Conservation (phyloP, 2,329 filamentous ascomycete genomes). For the Mariannaea sp. region DNA sequence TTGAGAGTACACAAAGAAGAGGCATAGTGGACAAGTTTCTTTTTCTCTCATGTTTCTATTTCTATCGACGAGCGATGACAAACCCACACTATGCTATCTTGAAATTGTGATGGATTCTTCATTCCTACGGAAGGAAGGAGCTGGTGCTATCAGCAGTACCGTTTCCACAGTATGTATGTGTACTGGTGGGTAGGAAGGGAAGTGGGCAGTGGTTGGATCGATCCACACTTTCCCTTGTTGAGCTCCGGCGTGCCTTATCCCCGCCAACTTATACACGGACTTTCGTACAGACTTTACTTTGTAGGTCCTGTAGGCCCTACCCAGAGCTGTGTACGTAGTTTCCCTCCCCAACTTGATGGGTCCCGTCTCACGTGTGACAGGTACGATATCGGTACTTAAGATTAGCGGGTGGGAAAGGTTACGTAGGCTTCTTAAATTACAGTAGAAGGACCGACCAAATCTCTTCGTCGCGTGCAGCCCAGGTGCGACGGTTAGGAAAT, state of each 20-base stretch:
- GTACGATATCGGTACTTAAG: constrained; percentile 12
- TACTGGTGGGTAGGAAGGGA: constrained; percentile 7
- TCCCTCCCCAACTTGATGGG: neutral
- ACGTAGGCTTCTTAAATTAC: too few species aligned
- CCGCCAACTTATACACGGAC: neutral
- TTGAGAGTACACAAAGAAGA: too few species aligned
- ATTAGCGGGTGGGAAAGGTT: neutral
- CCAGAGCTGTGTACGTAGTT: too few species aligned
- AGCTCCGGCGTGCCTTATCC: neutral
- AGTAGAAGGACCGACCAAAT: too few species aligned
- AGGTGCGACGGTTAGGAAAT: too few species aligned
- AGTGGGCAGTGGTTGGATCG: constrained; percentile 18
- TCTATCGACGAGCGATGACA: constrained; percentile 11
- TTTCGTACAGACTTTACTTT: too few species aligned
- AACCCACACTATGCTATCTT: neutral
- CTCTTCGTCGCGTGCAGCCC: too few species aligned
- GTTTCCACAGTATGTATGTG: too few species aligned
- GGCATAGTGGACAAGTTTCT: too few species aligned
- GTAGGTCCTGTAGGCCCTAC: too few species aligned
- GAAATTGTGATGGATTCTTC: constrained; percentile 4
- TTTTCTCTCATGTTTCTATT: too few species aligned
- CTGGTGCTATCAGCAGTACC: neutral
- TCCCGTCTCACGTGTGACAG: constrained; percentile 13
- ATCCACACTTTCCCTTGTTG: constrained; percentile 6
- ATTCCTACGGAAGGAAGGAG: neutral